These are phyloP conservation scores for Cornus kousa DNA, from an alignment of 148 eudicot genomes.

Conservation along the genomic window DNA sequence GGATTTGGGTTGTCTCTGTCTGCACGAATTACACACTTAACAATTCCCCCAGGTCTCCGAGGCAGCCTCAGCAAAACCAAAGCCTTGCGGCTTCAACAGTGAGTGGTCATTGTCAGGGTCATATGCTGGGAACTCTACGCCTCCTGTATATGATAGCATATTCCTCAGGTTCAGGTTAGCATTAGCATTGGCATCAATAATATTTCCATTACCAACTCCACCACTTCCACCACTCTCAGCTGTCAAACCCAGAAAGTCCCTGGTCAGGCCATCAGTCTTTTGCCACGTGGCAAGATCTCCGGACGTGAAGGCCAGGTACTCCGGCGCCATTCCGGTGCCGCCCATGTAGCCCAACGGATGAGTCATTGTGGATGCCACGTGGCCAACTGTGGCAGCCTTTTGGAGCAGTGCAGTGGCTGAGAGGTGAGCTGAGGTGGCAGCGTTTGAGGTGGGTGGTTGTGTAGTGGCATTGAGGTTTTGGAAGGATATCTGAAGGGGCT, in stretches of 20 bases:
- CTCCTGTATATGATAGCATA: too few relatives aligned
- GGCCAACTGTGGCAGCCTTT: conserved; percentile 54
- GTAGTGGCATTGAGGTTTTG: conserved; percentile 18
- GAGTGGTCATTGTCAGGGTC: background rate
- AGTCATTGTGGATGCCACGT: conserved; percentile 37
- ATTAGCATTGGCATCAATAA: conserved; percentile 18
- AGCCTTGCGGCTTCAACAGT: background rate
- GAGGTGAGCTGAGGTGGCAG: conserved; percentile 39
- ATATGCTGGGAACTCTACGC: too few relatives aligned
- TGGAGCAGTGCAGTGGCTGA: conserved; percentile 90
- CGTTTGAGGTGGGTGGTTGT: conserved; percentile 22
- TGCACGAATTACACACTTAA: background rate
- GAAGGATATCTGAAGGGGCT: conserved; percentile 9
- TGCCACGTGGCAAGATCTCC: conserved; percentile 48
- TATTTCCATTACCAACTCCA: background rate
- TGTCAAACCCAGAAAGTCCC: conserved; percentile 76
- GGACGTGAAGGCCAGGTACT: conserved; percentile 8
- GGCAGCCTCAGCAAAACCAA: conserved; percentile 40
- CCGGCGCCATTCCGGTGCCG: conserved; percentile 22
- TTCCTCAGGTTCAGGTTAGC: conserved; percentile 11
- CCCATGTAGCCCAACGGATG: conserved; percentile 13
- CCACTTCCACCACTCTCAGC: conserved; percentile 10
- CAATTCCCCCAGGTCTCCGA: conserved; percentile 34
- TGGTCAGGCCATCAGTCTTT: conserved; percentile 52
- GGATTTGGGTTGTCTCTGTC: background rate